These are phyloP conservation scores for Pascua guehoae DNA, from an alignment of 1,284 basidiomycete genomes.

Conservation along the genomic window DNA sequence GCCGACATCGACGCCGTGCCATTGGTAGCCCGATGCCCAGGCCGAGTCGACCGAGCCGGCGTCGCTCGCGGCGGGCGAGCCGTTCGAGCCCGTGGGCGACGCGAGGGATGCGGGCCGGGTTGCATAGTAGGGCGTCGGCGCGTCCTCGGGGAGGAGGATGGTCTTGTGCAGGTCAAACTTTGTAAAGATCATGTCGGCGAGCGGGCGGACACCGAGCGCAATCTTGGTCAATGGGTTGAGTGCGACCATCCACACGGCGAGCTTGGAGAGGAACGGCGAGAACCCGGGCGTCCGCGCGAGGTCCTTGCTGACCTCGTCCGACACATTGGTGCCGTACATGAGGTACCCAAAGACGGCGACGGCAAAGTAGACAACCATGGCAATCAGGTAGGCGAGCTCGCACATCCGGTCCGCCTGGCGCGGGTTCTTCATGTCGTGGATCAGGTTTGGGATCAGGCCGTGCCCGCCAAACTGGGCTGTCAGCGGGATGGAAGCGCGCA, in stretches of 20 bases:
- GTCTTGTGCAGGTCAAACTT: constrained; percentile 39
- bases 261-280: constrained; percentile 64
- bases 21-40: neutral
- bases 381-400: constrained; percentile 57
- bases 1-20: constrained; percentile 3
- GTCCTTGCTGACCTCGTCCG: constrained; percentile 83
- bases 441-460: constrained; percentile 54
- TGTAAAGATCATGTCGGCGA: constrained; percentile 38
- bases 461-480: constrained; percentile 40
- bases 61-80: neutral
- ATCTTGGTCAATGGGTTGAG: constrained; percentile 65
- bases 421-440: constrained; percentile 84
- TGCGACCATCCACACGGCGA: constrained; percentile 76
- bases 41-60: neutral
- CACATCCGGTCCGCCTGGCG: constrained; percentile 58
- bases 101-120: constrained; percentile 18
- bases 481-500: neutral
- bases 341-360: constrained; percentile 82
- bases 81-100: neutral
- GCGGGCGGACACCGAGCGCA: constrained; percentile 73
- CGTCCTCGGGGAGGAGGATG: constrained; percentile 31
- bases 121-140: constrained; percentile 29
- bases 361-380: constrained; percentile 71
- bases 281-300: constrained; percentile 73
- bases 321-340: constrained; percentile 84